Base-by-base conservation (phyloP, 164 flowering plant species). In the Berberis thunbergii region DNA sequence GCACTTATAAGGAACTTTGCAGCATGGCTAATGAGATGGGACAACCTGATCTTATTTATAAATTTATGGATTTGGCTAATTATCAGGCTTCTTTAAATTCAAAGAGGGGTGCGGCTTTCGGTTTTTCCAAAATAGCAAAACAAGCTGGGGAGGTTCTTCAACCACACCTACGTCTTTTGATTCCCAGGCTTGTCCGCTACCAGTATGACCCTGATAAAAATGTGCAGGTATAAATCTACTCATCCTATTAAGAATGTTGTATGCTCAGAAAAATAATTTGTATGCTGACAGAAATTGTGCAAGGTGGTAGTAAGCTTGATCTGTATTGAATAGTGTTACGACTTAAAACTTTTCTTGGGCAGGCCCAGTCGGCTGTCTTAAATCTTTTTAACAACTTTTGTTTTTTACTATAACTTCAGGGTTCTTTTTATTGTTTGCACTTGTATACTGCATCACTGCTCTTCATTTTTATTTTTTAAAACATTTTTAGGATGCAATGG, bases 141-240 rank as follows among this genome's bases (percentile, higher is more conserved):
- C 93, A 81, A 78, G 97, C 99, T 61, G 99, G 97, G 68, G 96
- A 91, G 80, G 99, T 87, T 50, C 86, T 94, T 70, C 78, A 84
- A 71, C 99, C 99, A 55, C 86, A 87, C 70, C 67, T 94, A 44
- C 78, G 80, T 45, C 62, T 74, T 58, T 72, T 94, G 74, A 72
- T 94, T 69, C 99, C 99, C 42, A 86, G 96, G 73, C 94, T 94
- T 74, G 77, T 94, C 41, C 89, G 99, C 4, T 94, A 91, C 69
- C 99, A 91, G 75, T 94, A 91, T 74, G 99, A 94, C 76, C 99
- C 99, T 74, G 99, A 91, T 70, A 94, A 94, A 75, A 94, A 87
- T 76, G 99, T 94, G 61, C 99, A 94, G 97, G 99, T 89, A 74
- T 11, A 26, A 8, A 65, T 39, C 54, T 11, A 11, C 1, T 49